Evolutionary conservation across 139 green algal species (phyloP).

Genomic region (Penium margaritaceum): DNA sequence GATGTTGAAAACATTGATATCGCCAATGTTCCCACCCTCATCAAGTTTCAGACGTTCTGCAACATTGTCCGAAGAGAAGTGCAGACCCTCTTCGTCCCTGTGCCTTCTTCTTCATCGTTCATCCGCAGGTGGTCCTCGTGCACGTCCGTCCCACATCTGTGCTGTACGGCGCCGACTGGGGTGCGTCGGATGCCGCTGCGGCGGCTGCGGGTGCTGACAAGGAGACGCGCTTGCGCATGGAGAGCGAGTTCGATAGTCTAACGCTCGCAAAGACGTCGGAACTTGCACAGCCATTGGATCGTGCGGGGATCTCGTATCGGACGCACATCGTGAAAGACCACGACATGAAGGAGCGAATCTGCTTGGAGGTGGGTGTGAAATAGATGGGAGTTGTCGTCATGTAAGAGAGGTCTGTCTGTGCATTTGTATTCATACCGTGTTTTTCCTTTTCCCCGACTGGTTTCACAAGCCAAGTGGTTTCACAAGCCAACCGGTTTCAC

Average conservation of each 20-base stretch:
- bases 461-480: too few species aligned
- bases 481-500: too few species aligned
- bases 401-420: too few species aligned
- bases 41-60: too few species aligned
- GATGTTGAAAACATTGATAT: too few species aligned
- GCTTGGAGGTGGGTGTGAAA: slow-evolving; percentile 35
- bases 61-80: too few species aligned
- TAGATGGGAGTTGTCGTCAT: too few species aligned
- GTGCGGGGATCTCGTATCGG: slow-evolving; percentile 7
- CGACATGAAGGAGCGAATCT: slow-evolving; percentile 37
- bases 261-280: slow-evolving; percentile 11
- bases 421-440: too few species aligned
- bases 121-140: slow-evolving; percentile 18
- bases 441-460: too few species aligned
- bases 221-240: background rate
- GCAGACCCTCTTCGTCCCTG: too few species aligned
- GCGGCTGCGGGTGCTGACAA: background rate
- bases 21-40: too few species aligned
- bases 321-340: slow-evolving; percentile 40
- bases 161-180: slow-evolving; percentile 31
- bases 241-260: slow-evolving; percentile 17
- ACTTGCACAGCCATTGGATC: slow-evolving; percentile 2
- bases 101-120: too few species aligned
- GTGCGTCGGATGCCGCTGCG: background rate
- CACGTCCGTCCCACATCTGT: slow-evolving; percentile 23